A percentile compares a stretch with the other conserved stretches of the same genome.
Conservation (phyloP, 1,284 basidiomycete genomes). For the Ganoderma sinense region DNA sequence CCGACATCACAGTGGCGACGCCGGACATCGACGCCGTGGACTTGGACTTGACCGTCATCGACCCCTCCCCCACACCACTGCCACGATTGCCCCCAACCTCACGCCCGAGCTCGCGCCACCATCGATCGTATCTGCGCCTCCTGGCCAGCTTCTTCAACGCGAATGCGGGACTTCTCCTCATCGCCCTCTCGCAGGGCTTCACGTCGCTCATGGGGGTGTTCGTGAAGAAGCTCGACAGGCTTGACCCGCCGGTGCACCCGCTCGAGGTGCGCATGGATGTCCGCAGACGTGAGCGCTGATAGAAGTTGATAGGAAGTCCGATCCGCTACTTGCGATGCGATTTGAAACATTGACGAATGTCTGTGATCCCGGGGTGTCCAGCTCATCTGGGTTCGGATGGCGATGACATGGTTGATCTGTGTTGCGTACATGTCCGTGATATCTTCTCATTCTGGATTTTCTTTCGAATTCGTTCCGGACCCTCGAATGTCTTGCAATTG, state of each 20-base stretch:
- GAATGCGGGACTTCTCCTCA: conserved; percentile 70
- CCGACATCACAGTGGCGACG: not conserved
- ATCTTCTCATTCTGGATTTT: not conserved
- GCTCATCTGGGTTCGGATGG: conserved; percentile 60
- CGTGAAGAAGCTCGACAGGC: conserved; percentile 66
- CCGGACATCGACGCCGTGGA: not conserved
- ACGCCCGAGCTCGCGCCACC: not conserved
- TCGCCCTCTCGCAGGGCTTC: conserved; percentile 67
- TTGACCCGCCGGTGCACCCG: conserved; percentile 65
- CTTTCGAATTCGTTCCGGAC: not conserved
- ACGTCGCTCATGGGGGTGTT: conserved; percentile 67
- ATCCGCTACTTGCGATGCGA: too few species aligned
- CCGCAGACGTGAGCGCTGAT: not conserved
- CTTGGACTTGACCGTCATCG: not conserved
- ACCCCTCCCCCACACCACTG: not conserved
- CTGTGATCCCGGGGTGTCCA: conserved; percentile 26
- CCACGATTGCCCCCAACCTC: not conserved
- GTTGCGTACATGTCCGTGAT: conserved; percentile 48
- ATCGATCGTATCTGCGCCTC: not conserved
- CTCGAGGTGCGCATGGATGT: conserved; percentile 53
- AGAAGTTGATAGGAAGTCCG: not conserved
- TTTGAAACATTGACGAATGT: not conserved
- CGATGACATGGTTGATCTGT: conserved; percentile 56
- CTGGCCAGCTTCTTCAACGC: conserved; percentile 30
- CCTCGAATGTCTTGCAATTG: not conserved